These are phyloP conservation scores for Diaporthe destruens DNA, from an alignment of 2,329 filamentous ascomycete species.

Conservation along the genomic window DNA sequence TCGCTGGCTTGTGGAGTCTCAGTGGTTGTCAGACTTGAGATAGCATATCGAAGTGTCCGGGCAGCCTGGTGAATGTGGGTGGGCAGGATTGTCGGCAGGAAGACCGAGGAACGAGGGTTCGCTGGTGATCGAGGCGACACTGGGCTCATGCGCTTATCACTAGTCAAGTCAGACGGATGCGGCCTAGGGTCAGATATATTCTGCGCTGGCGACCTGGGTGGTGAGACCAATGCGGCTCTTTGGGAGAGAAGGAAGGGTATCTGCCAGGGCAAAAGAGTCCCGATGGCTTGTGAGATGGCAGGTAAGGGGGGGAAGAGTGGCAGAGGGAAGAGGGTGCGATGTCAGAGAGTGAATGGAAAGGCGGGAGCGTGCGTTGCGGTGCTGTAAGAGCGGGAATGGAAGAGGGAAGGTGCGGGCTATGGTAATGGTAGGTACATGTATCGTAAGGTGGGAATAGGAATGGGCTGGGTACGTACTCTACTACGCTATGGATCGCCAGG, in stretches of 20 bases:
- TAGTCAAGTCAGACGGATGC: slow-evolving; percentile 37
- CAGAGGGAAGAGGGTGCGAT: neutral
- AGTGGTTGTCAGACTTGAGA: neutral
- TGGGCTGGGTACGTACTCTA: slow-evolving; percentile 24
- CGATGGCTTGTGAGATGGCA: neutral
- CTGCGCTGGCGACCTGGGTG: slow-evolving; percentile 21
- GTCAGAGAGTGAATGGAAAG: slow-evolving; percentile 4
- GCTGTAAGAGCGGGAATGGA: slow-evolving; percentile 27
- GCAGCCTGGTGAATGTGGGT: neutral
- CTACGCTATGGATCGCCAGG: slow-evolving; percentile 8
- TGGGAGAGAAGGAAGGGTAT: neutral
- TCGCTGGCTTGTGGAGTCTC: neutral
- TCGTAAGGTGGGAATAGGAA: slow-evolving; percentile 28
- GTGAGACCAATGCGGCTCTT: neutral
- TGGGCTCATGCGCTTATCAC: slow-evolving; percentile 33
- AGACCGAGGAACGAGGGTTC: slow-evolving; percentile 1
- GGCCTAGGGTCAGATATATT: slow-evolving; percentile 31
- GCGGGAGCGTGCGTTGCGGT: slow-evolving; percentile 4
- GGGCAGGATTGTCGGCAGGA: slow-evolving; percentile 15
- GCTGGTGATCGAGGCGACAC: slow-evolving; percentile 14
- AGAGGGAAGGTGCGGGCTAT: slow-evolving; percentile 36
- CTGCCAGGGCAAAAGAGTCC: slow-evolving; percentile 7
- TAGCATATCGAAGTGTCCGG: slow-evolving; percentile 13
- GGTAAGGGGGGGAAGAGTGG: slow-evolving; percentile 9
- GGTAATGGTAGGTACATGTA: slow-evolving; percentile 20